These are phyloP conservation scores for Daldinia sp. DNA, from an alignment of 2,329 filamentous ascomycete species.

Conservation along the genomic window DNA sequence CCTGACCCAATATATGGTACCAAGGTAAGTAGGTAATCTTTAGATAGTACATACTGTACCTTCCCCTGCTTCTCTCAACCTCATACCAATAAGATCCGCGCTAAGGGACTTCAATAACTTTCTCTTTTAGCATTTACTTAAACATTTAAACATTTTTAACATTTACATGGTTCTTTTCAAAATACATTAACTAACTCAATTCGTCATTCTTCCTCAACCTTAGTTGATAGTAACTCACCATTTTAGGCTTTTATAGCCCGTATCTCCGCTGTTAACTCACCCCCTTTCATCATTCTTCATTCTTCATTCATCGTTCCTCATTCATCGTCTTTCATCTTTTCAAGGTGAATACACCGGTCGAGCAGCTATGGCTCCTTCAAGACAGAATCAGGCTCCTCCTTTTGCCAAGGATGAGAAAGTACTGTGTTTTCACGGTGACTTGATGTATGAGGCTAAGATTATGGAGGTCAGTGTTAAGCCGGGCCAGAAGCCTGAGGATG, in stretches of 20 bases:
- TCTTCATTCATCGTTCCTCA: background rate
- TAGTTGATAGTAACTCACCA: background rate
- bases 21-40: background rate
- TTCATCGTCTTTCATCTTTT: constrained; percentile 8
- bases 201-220: background rate
- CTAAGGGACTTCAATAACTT: constrained; percentile 8
- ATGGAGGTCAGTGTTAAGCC: constrained; percentile 70
- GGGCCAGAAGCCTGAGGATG: constrained; percentile 67
- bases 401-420: constrained; percentile 88
- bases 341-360: constrained; percentile 5
- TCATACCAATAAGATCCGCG: constrained; percentile 4
- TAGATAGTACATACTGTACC: constrained; percentile 4
- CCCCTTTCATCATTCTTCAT: constrained; percentile 2
- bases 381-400: constrained; percentile 60
- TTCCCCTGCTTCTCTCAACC: constrained; percentile 3
- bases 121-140: background rate
- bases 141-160: background rate
- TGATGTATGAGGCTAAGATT: constrained; percentile 97
- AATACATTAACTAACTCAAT: background rate
- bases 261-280: background rate
- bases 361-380: constrained; percentile 54
- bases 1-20: background rate
- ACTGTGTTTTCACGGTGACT: constrained; percentile 95
- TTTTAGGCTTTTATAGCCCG: background rate
- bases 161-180: background rate